Base-by-base conservation (phyloP, 2,329 filamentous ascomycete genomes). In the Chaetoscypha palmicola region DNA sequence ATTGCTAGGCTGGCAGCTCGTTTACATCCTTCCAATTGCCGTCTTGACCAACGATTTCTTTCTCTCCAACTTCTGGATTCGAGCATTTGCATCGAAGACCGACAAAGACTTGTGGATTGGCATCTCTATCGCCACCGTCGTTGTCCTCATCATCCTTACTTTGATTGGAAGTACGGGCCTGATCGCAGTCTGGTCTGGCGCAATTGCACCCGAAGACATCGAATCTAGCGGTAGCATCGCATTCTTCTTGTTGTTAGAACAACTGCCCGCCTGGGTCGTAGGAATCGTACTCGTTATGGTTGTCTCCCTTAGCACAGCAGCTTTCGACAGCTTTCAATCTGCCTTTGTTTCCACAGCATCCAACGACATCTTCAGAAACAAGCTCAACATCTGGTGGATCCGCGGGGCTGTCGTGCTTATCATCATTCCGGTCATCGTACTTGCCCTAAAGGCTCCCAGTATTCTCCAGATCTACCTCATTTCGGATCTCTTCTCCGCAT, bases 21-120 rank as follows among this genome's bases (percentile, higher is more conserved):
- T 92, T 26, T 92, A 91, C 67, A 91, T 92, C 53, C 73, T 92
- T 1, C 85, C 87, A 0, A 75, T 92, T 4, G 86, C 86, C 34
- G 76, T 92, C 51, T 61, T 90, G 44, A 90, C 86, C 47, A 92
- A 91, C 66, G 81, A 90, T 68, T 90, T 92, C 70, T 92, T 92
- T 69, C 70, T 92, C 33, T 87, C 84, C 23, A 83, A 79, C 53
- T 89, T 87, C 65, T 92, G 86, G 86, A 76, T 91, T 63, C 81
- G 86, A 39, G 86, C 86, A 4, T 92, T 92, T 58, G 83, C 86
- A 14, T 84, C 84, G 40, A 82, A 77, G 62, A 86, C 83, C 0
- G 86, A 92, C 69, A 81, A 74, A 57, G 86, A 91, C 58, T 75
- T 92, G 5, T 81, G 78, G 70, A 70, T 90, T 43, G 87, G 86